Evolutionary conservation across 148 eudicot species (phyloP).

Genomic region (Nepenthes gracilis): DNA sequence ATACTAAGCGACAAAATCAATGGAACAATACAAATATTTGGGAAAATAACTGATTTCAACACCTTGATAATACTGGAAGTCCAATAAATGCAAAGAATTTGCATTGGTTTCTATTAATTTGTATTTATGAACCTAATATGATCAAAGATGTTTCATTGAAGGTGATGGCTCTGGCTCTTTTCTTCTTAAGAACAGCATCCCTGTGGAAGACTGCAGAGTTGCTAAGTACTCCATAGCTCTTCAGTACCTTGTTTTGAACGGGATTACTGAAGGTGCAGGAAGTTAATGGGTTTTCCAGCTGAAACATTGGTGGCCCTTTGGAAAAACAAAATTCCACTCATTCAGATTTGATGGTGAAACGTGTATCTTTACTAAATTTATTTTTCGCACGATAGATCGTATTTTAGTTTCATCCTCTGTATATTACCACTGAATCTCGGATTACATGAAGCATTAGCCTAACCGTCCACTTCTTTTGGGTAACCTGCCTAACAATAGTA

Average conservation of each 20-base stretch:
- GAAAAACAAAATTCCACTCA: not conserved
- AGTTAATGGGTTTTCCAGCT: not conserved
- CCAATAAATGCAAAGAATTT: no score
- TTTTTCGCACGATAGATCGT: no score
- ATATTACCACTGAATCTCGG: no score
- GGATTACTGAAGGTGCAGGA: conserved; percentile 21
- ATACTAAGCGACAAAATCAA: no score
- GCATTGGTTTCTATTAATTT: no score
- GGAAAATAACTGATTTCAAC: no score
- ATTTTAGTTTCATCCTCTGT: no score
- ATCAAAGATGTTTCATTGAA: conserved; percentile 9
- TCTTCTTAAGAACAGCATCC: conserved; percentile 22
- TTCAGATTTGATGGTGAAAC: not conserved
- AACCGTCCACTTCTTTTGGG: no score
- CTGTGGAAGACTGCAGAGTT: conserved; percentile 11
- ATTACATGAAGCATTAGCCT: no score
- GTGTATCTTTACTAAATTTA: not conserved
- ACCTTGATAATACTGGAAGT: no score
- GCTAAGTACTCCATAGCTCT: conserved; percentile 84
- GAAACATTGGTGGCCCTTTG: not conserved
- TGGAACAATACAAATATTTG: no score
- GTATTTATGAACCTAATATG: not conserved
- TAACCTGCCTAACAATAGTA: no score
- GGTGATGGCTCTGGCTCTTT: conserved; percentile 54
- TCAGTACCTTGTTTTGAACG: conserved; percentile 62